A percentile compares a stretch with the other conserved stretches of the same genome.
Conservation (phyloP, 2,329 filamentous ascomycete genomes). For the Ascochyta lentis region DNA sequence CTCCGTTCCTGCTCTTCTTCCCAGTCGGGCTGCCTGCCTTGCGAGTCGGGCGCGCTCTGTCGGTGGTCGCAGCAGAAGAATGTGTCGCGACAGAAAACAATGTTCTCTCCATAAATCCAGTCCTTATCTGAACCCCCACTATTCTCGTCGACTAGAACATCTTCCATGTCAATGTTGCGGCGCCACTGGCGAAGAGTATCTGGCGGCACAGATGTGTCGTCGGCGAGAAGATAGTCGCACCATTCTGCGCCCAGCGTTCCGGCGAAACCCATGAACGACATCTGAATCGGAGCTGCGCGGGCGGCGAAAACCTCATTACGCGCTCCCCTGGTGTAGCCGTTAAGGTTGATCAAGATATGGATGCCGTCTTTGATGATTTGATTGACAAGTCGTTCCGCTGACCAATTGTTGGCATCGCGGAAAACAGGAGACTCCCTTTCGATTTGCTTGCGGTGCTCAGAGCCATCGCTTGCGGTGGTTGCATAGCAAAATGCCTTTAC, state of each 20-base stretch:
- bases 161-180: slow-evolving; percentile 75
- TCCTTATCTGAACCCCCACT: slow-evolving; percentile 72
- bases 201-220: slow-evolving; percentile 82
- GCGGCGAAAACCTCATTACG: slow-evolving; percentile 97
- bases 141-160: slow-evolving; percentile 68
- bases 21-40: slow-evolving; percentile 74
- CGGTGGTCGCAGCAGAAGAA: slow-evolving; percentile 99
- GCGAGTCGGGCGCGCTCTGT: slow-evolving; percentile 79
- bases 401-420: slow-evolving; percentile 85
- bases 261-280: slow-evolving; percentile 99
- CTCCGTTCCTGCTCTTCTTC: slow-evolving; percentile 79
- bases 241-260: slow-evolving; percentile 95
- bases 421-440: slow-evolving; percentile 92
- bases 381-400: slow-evolving; percentile 80
- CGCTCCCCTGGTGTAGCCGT: slow-evolving; percentile 96
- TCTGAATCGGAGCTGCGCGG: slow-evolving; percentile 91
- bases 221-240: slow-evolving; percentile 96
- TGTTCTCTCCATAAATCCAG: slow-evolving; percentile 97
- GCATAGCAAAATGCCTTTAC: slow-evolving; percentile 94
- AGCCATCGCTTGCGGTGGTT: slow-evolving; percentile 89
- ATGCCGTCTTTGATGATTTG: slow-evolving; percentile 89
- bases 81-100: slow-evolving; percentile 91
- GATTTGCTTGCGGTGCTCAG: slow-evolving; percentile 88
- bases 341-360: slow-evolving; percentile 96
- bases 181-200: slow-evolving; percentile 82